A percentile compares a stretch with the other conserved stretches of the same genome.
phyloP scores from a whole-genome alignment of 1,284 basidiomycete genomes.

The Trichosporon asahii region DNA sequence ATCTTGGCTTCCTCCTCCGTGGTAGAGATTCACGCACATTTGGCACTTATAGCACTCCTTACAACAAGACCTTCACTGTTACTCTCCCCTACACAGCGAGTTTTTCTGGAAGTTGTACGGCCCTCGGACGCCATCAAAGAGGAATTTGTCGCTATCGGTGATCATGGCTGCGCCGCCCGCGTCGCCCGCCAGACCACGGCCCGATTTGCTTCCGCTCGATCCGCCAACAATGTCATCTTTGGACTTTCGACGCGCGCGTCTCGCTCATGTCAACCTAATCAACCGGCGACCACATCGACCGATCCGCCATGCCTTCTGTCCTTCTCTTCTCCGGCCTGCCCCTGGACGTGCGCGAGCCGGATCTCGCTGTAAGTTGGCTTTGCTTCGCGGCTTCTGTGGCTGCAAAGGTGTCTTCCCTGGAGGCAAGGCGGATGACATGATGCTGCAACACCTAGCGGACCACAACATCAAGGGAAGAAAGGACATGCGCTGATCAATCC shows the following conservation, averaged over 20 bases:
- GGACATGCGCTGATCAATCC: constrained; percentile 6
- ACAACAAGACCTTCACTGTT: no score
- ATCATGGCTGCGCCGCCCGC: no score
- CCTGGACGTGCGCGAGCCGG: constrained; percentile 37
- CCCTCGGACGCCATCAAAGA: no score
- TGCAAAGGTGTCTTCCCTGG: background rate
- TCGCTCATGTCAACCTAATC: background rate
- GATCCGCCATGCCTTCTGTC: constrained; percentile 22
- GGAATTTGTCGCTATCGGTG: no score
- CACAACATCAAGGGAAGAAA: background rate
- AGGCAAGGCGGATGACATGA: background rate
- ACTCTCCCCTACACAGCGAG: no score
- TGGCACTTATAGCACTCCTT: no score
- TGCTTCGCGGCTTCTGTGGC: background rate
- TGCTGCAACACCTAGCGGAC: background rate
- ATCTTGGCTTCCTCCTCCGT: no score
- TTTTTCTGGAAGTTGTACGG: no score
- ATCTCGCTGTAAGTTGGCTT: constrained; percentile 24
- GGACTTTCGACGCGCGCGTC: constrained; percentile 7
- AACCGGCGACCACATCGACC: no score
- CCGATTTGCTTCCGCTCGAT: background rate
- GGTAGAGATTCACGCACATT: no score
- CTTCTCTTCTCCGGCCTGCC: constrained; percentile 45
- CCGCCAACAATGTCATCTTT: constrained; percentile 1
- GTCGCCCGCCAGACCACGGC: background rate